A percentile compares a stretch with the other conserved stretches of the same genome.
These are phyloP conservation scores for Nigrospora sphaerica DNA, from an alignment of 2,329 filamentous ascomycete species.

Conservation along the genomic window DNA sequence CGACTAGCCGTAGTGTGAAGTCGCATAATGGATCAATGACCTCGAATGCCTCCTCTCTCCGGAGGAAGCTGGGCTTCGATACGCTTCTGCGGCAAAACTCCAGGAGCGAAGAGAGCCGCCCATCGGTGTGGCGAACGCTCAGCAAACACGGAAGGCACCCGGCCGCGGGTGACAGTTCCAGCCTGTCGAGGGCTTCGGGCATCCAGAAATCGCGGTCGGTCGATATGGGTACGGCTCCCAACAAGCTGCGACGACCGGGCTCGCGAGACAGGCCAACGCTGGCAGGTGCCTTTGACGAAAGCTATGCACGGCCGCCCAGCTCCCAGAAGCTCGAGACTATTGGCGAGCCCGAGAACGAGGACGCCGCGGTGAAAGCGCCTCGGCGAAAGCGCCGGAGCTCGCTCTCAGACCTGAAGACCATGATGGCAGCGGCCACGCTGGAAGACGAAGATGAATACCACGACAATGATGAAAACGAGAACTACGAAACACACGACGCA, in stretches of 20 bases:
- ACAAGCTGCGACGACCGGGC: slow-evolving; percentile 41
- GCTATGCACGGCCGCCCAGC: slow-evolving; percentile 44
- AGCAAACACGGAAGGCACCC: slow-evolving; percentile 68
- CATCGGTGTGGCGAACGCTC: slow-evolving; percentile 78
- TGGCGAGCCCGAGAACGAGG: slow-evolving; percentile 45
- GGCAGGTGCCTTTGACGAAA: slow-evolving; percentile 55
- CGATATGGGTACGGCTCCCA: slow-evolving; percentile 55
- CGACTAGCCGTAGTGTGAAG: slow-evolving; percentile 50
- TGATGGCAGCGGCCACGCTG: slow-evolving; percentile 56
- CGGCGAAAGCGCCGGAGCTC: slow-evolving; percentile 86
- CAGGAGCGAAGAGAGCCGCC: slow-evolving; percentile 63
- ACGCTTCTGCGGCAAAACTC: slow-evolving; percentile 71
- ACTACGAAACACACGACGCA: background rate
- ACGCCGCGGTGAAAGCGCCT: slow-evolving; percentile 29
- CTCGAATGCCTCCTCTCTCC: slow-evolving; percentile 80
- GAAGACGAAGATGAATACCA: slow-evolving; percentile 28
- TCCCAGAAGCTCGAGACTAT: slow-evolving; percentile 54
- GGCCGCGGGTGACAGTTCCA: slow-evolving; percentile 53
- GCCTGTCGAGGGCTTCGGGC: slow-evolving; percentile 59
- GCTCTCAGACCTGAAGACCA: slow-evolving; percentile 71
- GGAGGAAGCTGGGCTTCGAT: slow-evolving; percentile 78
- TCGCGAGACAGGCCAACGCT: slow-evolving; percentile 56
- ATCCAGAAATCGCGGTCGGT: slow-evolving; percentile 66
- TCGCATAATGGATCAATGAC: slow-evolving; percentile 67
- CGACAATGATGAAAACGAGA: slow-evolving; percentile 16